Evolutionary conservation across 352 stramenopile genomes (phyloP).

Genomic region (Globisporangium parvum): DNA sequence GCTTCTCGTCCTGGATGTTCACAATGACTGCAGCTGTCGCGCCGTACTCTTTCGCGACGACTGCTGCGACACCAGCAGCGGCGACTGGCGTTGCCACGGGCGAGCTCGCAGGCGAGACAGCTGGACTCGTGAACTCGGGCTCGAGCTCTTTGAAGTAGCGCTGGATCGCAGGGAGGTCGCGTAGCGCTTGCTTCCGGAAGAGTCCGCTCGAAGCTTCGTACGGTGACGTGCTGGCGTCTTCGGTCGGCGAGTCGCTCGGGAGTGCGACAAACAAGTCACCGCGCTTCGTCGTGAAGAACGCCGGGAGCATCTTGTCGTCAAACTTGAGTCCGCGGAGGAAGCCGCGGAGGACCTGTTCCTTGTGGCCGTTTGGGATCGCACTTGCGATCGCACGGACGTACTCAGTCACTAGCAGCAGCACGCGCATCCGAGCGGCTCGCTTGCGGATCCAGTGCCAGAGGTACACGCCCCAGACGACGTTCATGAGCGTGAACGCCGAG

Average conservation of each 20-base stretch:
- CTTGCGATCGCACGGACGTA: constrained; percentile 16
- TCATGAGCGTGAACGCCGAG: constrained; percentile 21
- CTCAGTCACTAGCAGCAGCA: constrained; percentile 16
- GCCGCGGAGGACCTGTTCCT: constrained; percentile 12
- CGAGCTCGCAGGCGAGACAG: background rate
- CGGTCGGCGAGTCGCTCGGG: constrained; percentile 15
- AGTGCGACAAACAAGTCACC: constrained; percentile 19
- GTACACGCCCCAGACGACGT: constrained; percentile 18
- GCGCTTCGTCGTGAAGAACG: constrained; percentile 10
- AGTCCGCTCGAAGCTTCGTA: constrained; percentile 14
- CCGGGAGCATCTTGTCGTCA: constrained; percentile 5
- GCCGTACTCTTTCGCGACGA: constrained; percentile 11
- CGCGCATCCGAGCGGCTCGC: constrained; percentile 8
- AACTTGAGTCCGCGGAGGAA: constrained; percentile 12
- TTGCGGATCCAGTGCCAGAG: constrained; percentile 17
- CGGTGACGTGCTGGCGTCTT: constrained; percentile 4
- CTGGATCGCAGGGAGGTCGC: constrained; percentile 15
- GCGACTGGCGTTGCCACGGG: background rate
- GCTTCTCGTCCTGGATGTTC: constrained; percentile 9
- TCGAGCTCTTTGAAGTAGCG: constrained; percentile 12
- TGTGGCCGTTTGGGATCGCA: constrained; percentile 12
- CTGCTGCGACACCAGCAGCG: constrained; percentile 1
- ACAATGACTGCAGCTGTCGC: constrained; percentile 6
- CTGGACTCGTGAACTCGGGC: background rate
- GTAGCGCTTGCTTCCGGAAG: constrained; percentile 15